A percentile compares a stretch with the other conserved stretches of the same genome.
phyloP scores from a whole-genome alignment of 2,329 filamentous ascomycete species.

The Corniculantispora saksenae region DNA sequence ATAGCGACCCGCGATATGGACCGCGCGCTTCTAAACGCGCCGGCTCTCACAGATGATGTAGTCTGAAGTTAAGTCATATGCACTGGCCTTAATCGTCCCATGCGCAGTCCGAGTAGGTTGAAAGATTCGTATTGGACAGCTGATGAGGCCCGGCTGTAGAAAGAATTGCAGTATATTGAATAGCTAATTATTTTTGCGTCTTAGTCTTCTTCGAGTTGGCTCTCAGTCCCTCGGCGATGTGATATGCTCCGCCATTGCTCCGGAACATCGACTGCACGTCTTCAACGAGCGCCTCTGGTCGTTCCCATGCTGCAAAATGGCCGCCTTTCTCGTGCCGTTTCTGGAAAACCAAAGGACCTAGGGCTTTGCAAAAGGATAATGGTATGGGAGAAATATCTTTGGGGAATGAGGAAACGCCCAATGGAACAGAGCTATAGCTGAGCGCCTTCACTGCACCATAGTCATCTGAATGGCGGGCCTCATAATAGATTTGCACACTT shows the following conservation, averaged over 20 bases:
- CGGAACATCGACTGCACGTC: slow-evolving; percentile 61
- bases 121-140: no score
- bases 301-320: slow-evolving; percentile 63
- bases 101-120: no score
- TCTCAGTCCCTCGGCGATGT: not conserved
- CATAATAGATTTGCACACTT: slow-evolving; percentile 71
- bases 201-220: not conserved
- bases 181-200: no score
- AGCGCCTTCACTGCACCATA: slow-evolving; percentile 22
- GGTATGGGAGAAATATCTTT: slow-evolving; percentile 55
- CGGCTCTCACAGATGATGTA: no score
- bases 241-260: not conserved
- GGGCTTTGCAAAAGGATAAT: slow-evolving; percentile 37
- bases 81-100: no score
- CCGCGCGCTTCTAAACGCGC: no score
- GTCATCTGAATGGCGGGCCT: slow-evolving; percentile 48
- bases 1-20: no score
- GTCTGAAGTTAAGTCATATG: no score
- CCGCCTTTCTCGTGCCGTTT: slow-evolving; percentile 52
- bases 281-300: slow-evolving; percentile 50
- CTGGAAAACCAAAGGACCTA: slow-evolving; percentile 63
- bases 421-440: slow-evolving; percentile 38
- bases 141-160: no score
- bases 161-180: no score
- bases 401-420: slow-evolving; percentile 58